Conservation (phyloP, 306 rosid genomes). For the Lathyrus aphaca region DNA sequence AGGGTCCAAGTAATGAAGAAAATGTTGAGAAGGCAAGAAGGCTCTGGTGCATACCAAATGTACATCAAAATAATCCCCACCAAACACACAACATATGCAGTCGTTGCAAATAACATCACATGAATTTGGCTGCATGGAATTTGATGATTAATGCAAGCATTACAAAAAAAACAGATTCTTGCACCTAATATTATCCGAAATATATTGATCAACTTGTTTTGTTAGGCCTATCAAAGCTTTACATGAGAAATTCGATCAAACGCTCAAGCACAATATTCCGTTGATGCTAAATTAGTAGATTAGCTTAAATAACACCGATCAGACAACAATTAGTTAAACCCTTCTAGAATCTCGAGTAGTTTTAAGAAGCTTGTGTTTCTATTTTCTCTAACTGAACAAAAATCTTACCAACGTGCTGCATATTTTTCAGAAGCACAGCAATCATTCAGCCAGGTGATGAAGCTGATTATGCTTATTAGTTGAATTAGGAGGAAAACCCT, state of each 20-base stretch:
- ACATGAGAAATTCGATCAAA: constrained; percentile 21
- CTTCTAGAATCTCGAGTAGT: background rate
- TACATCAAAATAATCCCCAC: constrained; percentile 93
- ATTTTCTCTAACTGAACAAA: constrained; percentile 26
- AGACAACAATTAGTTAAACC: constrained; percentile 20
- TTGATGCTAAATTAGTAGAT: constrained; percentile 32
- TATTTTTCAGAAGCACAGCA: constrained; percentile 64
- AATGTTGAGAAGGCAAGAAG: constrained; percentile 95
- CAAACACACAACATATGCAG: constrained; percentile 79
- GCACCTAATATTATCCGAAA: constrained; percentile 24
- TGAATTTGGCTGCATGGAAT: constrained; percentile 80
- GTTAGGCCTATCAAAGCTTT: constrained; percentile 15
- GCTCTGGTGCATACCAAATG: constrained; percentile 97
- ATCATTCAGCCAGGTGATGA: constrained; percentile 89
- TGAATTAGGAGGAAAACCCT: constrained; percentile 97
- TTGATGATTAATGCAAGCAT: constrained; percentile 30
- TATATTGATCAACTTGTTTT: constrained; percentile 32
- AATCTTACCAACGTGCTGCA: constrained; percentile 83
- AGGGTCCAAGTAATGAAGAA: constrained; percentile 94
- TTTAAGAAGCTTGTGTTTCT: constrained; percentile 23
- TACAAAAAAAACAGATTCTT: constrained; percentile 19
- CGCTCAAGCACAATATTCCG: background rate
- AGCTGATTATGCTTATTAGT: constrained; percentile 86
- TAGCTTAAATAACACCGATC: constrained; percentile 20
- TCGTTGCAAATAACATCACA: constrained; percentile 78